Evolutionary conservation across 805 yeast genomes (phyloP), one percentile per base, ranked within the genome.

Genomic region (Candida namnaoensis): DNA sequence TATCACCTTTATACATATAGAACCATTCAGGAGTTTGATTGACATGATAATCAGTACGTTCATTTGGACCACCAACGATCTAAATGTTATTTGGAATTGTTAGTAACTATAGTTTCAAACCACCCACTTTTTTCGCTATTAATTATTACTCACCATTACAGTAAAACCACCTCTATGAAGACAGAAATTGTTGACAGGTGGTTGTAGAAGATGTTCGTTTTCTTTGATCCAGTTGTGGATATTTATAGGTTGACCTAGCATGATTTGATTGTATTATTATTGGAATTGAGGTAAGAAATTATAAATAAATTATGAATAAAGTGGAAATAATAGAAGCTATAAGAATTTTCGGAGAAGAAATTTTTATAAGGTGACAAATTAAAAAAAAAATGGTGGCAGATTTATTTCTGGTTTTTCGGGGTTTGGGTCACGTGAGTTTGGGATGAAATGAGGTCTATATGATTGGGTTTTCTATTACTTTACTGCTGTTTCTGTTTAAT

Each of bases 21-120:
- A 90, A 90, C 76, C 88, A 90, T 55, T 90, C 97, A 1, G 97
- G 96, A 0, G 97, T 90, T 52, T 87, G 95, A 56, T 90, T 90
- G 38, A 90, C 76, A 56, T 90, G 97, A 58, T 87, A 90, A 58
- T 90, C 97, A 0, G 95, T 88, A 44, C 97, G 71, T 54, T 82
- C 95, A 58, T 90, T 90, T 4, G 97, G 97, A 0, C 97, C 97
- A 13, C 97, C 97, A 2, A 90, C 95, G 40, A 88, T 80, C 68
- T 63, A 38, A 26, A 26, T 24, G 26, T 23, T 9, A 24, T n/a
- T 2, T 11, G 5, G 5, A 26, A 8, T 26, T 10, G 34, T 19
- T 28, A 15, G 28, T 36, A 35, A 5, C 9, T 12, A 34, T 25
- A 19, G 7, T 28, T n/a, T n/a, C n/a, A n/a, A n/a, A n/a, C n/a